Conservation (phyloP, 78 protist genomes). For the Guillardia theta region DNA sequence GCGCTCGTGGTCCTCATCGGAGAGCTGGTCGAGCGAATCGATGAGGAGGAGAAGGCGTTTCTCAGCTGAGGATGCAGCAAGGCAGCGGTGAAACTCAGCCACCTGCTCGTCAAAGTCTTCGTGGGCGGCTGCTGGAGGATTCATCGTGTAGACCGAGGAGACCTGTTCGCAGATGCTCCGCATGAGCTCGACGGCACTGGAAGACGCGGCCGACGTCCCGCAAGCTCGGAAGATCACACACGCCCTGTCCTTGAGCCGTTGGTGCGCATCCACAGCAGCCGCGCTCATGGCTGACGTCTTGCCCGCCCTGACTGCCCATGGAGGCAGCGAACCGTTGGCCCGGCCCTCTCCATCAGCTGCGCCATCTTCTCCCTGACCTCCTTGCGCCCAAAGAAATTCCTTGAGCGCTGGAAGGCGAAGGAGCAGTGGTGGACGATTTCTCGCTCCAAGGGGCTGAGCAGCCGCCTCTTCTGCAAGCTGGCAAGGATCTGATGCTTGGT, state of each 20-base stretch:
- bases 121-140: neutral
- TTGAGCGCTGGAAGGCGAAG: neutral
- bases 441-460: neutral
- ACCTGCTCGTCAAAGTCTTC: slow-evolving; percentile 13
- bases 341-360: neutral
- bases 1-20: neutral
- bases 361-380: neutral
- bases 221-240: neutral
- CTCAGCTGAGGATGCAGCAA: neutral
- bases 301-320: neutral
- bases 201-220: slow-evolving; percentile 8
- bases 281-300: neutral
- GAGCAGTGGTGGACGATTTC: neutral
- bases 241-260: neutral
- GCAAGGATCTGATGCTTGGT: neutral
- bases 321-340: neutral
- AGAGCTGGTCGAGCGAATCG: neutral
- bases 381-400: neutral
- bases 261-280: neutral
- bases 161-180: neutral
- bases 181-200: neutral
- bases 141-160: neutral
- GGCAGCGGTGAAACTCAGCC: neutral
- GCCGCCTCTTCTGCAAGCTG: neutral
- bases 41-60: neutral